Evolutionary conservation across 768 basidiomycete genomes (phyloP).

Genomic region (Exsudoporus frostii): DNA sequence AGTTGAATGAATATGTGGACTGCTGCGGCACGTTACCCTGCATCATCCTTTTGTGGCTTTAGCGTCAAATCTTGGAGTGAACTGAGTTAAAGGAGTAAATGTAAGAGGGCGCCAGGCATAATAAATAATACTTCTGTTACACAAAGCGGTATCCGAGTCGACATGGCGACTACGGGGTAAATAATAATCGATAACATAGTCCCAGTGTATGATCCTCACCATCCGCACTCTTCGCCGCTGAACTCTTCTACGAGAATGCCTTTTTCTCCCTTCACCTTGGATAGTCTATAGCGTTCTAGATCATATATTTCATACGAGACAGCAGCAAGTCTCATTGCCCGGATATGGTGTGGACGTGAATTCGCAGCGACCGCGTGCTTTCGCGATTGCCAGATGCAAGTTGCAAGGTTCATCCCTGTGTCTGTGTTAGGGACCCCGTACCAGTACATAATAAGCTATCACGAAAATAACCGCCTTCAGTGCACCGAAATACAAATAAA

Average conservation of each 20-base stretch:
- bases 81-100: too few relatives aligned
- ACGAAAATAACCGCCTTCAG: conserved; percentile 2
- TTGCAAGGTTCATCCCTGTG: conserved; percentile 86
- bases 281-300: conserved; percentile 71
- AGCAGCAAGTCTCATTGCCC: conserved; percentile 79
- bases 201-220: conserved; percentile 39
- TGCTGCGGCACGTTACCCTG: too few relatives aligned
- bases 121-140: background rate
- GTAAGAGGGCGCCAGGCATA: too few relatives aligned
- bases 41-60: too few relatives aligned
- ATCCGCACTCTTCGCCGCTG: conserved; percentile 63
- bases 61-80: too few relatives aligned
- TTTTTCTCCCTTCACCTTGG: conserved; percentile 60
- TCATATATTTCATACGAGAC: conserved; percentile 74
- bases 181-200: too few relatives aligned
- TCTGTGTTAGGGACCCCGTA: conserved; percentile 77
- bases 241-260: conserved; percentile 60
- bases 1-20: too few relatives aligned
- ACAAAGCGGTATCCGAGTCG: background rate
- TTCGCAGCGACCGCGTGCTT: conserved; percentile 80
- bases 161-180: too few relatives aligned
- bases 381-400: conserved; percentile 93
- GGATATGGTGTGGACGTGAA: conserved; percentile 73
- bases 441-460: conserved; percentile 87
- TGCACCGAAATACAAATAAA: background rate